phyloP scores from a whole-genome alignment of 108 stramenopile genomes.

The Nitzschia sp. region DNA sequence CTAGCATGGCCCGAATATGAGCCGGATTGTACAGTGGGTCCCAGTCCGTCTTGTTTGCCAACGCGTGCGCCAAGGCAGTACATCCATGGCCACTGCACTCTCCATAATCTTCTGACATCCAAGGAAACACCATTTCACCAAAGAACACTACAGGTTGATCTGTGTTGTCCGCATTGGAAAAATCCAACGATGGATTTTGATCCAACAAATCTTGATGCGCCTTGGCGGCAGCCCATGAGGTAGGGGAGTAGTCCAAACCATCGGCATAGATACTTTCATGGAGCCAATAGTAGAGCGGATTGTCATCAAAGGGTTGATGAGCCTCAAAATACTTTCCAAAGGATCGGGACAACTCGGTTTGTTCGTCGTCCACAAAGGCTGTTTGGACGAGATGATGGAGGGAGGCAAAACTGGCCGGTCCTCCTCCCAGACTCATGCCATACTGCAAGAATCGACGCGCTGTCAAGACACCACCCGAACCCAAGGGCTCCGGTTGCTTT shows the following conservation, averaged over 20 bases:
- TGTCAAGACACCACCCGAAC: constrained; percentile 84
- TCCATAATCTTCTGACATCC: constrained; percentile 89
- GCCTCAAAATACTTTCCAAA: constrained; percentile 81
- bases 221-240: constrained; percentile 37
- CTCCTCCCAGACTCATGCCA: constrained; percentile 79
- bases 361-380: constrained; percentile 54
- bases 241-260: constrained; percentile 50
- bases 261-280: constrained; percentile 92
- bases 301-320: constrained; percentile 86
- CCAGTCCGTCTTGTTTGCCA: constrained; percentile 83
- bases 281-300: constrained; percentile 88
- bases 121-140: constrained; percentile 94
- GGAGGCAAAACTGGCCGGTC: constrained; percentile 72
- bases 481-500: constrained; percentile 49
- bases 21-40: constrained; percentile 64
- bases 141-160: constrained; percentile 62
- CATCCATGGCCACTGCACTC: constrained; percentile 69
- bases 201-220: constrained; percentile 46
- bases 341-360: constrained; percentile 49
- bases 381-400: constrained; percentile 75
- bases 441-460: constrained; percentile 86
- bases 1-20: constrained; percentile 61
- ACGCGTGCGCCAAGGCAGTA: constrained; percentile 56
- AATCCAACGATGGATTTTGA: constrained; percentile 6
- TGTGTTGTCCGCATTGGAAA: neutral